Percentiles rank a stretch among this genome's conserved stretches.
Conservation (phyloP, 164 flowering plant species). For the Chloranthus sessilifolius region DNA sequence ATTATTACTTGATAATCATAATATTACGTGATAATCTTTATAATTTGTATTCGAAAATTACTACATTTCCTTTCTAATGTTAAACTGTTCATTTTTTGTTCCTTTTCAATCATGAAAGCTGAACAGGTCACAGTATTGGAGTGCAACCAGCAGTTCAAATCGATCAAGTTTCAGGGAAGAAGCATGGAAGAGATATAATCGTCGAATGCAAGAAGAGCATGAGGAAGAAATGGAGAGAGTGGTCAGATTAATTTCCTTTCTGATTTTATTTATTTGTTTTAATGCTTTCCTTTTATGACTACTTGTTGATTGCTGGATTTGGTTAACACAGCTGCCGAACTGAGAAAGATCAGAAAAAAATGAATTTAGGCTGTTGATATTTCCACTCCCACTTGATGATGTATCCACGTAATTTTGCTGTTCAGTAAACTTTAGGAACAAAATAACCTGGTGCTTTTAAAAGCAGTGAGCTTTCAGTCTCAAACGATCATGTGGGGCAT, state of each 20-base stretch:
- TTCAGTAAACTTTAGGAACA: not conserved
- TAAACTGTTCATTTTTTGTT: too few relatives aligned
- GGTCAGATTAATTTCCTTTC: too few relatives aligned
- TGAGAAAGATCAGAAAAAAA: not conserved
- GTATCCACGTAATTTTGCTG: not conserved
- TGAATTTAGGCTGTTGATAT: not conserved
- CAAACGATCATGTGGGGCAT: not conserved
- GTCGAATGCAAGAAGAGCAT: slow-evolving; percentile 78
- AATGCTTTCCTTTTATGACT: not conserved
- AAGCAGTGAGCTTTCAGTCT: too few relatives aligned
- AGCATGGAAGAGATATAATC: slow-evolving; percentile 73
- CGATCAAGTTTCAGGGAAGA: slow-evolving; percentile 70
- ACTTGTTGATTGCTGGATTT: not conserved
- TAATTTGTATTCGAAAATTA: too few relatives aligned
- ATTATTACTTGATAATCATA: too few relatives aligned
- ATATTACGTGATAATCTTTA: too few relatives aligned
- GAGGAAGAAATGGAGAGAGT: slow-evolving; percentile 98
- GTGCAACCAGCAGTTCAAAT: slow-evolving; percentile 41
- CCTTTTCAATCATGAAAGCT: too few relatives aligned
- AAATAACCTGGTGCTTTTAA: not conserved
- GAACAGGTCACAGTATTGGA: slow-evolving; percentile 47
- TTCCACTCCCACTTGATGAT: not conserved
- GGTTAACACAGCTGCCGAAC: not conserved
- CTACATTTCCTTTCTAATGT: too few relatives aligned
- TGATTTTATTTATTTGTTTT: too few relatives aligned